Percentiles rank a stretch among this genome's conserved stretches.
These are phyloP conservation scores for Penicillium angulare DNA, from an alignment of 495 filamentous ascomycete species.

Conservation along the genomic window DNA sequence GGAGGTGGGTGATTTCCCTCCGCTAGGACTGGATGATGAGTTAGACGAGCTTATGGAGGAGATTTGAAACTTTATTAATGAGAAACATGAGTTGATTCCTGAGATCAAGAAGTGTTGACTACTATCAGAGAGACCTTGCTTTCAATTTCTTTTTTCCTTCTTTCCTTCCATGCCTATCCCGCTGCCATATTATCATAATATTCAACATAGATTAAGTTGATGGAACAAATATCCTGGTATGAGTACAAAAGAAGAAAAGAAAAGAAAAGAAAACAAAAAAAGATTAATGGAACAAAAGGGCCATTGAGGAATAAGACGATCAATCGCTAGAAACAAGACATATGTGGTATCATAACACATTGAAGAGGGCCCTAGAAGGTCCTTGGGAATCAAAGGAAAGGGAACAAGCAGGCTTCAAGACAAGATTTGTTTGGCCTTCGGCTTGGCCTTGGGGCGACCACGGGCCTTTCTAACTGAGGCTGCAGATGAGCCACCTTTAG, in stretches of 20 bases:
- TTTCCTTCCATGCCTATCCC: not conserved
- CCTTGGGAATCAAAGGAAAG: slow-evolving; percentile 3
- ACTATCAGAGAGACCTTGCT: not conserved
- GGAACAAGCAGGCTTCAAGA: not conserved
- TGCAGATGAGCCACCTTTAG: not conserved
- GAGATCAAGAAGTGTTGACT: not conserved
- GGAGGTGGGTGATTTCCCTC: slow-evolving; percentile 83
- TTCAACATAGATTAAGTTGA: slow-evolving; percentile 3
- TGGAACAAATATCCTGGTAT: not conserved
- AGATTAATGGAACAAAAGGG: too few relatives aligned
- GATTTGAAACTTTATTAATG: too few relatives aligned
- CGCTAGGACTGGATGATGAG: slow-evolving; percentile 50
- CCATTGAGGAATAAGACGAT: too few relatives aligned
- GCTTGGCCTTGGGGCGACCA: slow-evolving; percentile 42
- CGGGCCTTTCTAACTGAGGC: slow-evolving; percentile 23
- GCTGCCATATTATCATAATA: too few relatives aligned
- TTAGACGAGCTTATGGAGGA: slow-evolving; percentile 85
- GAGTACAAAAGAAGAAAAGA: too few relatives aligned
- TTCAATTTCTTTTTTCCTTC: not conserved
- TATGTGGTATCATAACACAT: slow-evolving; percentile 24
- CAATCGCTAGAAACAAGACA: slow-evolving; percentile 5
- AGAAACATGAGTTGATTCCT: too few relatives aligned
- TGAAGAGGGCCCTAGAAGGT: too few relatives aligned
- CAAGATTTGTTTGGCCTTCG: slow-evolving; percentile 28
- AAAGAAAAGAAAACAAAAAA: too few relatives aligned